Evolutionary conservation across 1,284 basidiomycete genomes (phyloP), one percentile per base, ranked within the genome.

Genomic region (Takashimella koratensis): DNA sequence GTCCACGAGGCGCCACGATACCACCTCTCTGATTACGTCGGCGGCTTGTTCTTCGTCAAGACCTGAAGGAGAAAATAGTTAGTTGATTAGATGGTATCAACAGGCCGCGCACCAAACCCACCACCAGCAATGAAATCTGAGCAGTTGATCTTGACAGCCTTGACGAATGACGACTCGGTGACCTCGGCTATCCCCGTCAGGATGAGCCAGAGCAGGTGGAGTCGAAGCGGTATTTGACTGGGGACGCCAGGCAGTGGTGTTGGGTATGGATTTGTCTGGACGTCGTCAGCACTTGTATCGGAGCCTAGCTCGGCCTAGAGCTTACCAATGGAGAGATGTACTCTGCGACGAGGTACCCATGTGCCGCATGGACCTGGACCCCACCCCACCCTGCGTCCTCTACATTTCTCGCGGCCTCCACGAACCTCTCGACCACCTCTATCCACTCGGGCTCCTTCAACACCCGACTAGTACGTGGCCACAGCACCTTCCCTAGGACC

Each of bases 61-160:
- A 1, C 66, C 66, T 66, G 45, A 3, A 20, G 20, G n/a, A 11
- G 22, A 51, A 23, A 41, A 39, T 13, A 20, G 24, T 30, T 23
- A 50, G 20, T 26, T 25, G 11, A 41, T 43, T 5, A 1, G 19
- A 3, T 21, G 21, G 20, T 16, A 36, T 8, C 8, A 36, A 36
- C 8, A 10, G 4, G 45, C 43, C 16, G 8, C 12, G 30, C n/a
- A 43, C 22, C 13, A 44, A 5, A 68, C 73, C 57, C 66, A 79
- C 79, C 79, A 3, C 80, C 78, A 49, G 79, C 76, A 1, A 85
- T 78, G 62, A 91, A 96, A 71, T 97, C 94, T 0, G 85, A 85
- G 22, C 87, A 86, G 68, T 92, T 97, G 47, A 96, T 76, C 68
- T 98, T 97, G 68, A 98, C 77, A 1, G 89, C 88, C 20, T 96